These are phyloP conservation scores for Hemileia vastatrix DNA, from an alignment of 1,284 basidiomycete species.

Conservation along the genomic window DNA sequence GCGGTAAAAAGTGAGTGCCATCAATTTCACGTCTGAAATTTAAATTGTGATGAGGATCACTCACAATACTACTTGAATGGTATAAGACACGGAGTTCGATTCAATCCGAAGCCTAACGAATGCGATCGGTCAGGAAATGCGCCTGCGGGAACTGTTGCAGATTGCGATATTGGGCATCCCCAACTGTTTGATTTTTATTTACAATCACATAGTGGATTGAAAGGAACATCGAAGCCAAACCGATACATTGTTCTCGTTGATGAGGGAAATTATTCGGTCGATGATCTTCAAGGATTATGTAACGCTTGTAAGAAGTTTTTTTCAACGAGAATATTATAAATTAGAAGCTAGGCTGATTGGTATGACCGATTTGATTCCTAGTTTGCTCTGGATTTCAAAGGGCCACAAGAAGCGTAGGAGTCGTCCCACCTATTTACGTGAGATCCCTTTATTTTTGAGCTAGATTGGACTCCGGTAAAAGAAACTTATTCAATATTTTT, in stretches of 20 bases:
- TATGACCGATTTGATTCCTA: neutral
- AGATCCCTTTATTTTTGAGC: neutral
- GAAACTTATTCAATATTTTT: neutral
- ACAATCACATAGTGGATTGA: constrained; percentile 11
- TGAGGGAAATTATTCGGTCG: constrained; percentile 4
- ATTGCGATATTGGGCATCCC: constrained; percentile 10
- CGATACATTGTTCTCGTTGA: constrained; percentile 14
- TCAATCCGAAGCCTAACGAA: neutral
- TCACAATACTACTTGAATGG: neutral
- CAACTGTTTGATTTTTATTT: constrained; percentile 14
- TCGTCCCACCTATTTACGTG: constrained; percentile 15
- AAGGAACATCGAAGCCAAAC: constrained; percentile 15
- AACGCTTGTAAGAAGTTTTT: constrained; percentile 3
- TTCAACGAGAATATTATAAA: neutral
- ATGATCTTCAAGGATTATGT: constrained; percentile 6
- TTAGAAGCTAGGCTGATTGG: neutral
- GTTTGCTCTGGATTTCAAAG: constrained; percentile 15
- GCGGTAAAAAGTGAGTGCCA: constrained; percentile 15
- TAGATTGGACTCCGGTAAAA: neutral
- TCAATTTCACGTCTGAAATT: neutral
- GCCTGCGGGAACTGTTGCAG: constrained; percentile 8
- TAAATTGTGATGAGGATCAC: neutral
- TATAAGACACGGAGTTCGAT: constrained; percentile 8
- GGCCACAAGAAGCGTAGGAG: constrained; percentile 11
- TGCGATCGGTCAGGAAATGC: constrained; percentile 15